These are phyloP conservation scores for Aspergillus neotritici DNA, from an alignment of 2,329 filamentous ascomycete genomes.

Conservation along the genomic window DNA sequence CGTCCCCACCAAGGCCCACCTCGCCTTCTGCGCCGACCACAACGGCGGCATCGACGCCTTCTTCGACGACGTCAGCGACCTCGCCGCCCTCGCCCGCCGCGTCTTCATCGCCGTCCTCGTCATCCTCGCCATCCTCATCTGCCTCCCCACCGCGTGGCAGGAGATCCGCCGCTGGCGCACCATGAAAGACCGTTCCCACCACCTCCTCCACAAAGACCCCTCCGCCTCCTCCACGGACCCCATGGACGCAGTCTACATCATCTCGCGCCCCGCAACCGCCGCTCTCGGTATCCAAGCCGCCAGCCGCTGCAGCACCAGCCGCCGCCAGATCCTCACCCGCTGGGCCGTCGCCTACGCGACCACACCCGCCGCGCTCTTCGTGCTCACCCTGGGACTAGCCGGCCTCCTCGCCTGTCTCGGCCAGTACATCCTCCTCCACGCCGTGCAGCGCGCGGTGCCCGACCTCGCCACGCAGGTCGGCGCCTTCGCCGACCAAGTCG, in stretches of 20 bases:
- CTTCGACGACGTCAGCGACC: slow-evolving; percentile 65
- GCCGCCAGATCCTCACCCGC: slow-evolving; percentile 66
- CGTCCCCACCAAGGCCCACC: slow-evolving; percentile 71
- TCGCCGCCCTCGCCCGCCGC: slow-evolving; percentile 64
- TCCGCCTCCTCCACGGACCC: slow-evolving; percentile 53
- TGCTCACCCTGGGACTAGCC: slow-evolving; percentile 74
- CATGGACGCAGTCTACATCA: slow-evolving; percentile 84
- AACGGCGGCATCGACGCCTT: slow-evolving; percentile 77
- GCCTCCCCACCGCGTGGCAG: slow-evolving; percentile 71
- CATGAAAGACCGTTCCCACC: slow-evolving; percentile 63
- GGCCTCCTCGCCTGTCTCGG: slow-evolving; percentile 78
- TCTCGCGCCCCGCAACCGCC: slow-evolving; percentile 72
- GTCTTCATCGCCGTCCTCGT: slow-evolving; percentile 71
- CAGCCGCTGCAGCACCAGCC: slow-evolving; percentile 55
- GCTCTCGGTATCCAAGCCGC: slow-evolving; percentile 65
- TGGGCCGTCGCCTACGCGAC: slow-evolving; percentile 89
- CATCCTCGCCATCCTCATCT: slow-evolving; percentile 64
- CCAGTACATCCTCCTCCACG: slow-evolving; percentile 70
- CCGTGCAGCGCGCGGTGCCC: slow-evolving; percentile 70
- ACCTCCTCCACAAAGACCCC: slow-evolving; percentile 58
- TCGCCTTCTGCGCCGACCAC: slow-evolving; percentile 77
- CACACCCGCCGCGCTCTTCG: slow-evolving; percentile 74
- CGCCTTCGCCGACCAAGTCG: slow-evolving; percentile 72
- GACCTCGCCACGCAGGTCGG: slow-evolving; percentile 68
- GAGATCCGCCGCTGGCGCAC: slow-evolving; percentile 72